Percentiles rank a stretch among this genome's conserved stretches.
phyloP scores from a whole-genome alignment of 139 green algal genomes.

The Haematococcus sp. region DNA sequence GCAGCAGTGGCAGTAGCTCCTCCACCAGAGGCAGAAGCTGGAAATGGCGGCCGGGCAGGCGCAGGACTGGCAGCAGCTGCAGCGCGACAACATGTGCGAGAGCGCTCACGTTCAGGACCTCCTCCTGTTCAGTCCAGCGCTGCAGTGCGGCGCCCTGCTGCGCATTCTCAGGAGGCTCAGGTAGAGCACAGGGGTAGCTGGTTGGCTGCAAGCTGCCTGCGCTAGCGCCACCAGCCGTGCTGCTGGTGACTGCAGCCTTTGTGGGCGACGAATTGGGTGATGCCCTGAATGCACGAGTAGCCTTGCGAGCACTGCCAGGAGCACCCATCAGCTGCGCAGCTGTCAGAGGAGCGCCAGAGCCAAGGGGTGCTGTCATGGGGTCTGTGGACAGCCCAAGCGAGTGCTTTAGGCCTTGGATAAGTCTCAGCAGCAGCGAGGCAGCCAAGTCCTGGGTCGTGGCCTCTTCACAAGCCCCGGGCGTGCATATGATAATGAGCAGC shows the following conservation, averaged over 20 bases:
- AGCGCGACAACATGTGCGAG: constrained; percentile 18
- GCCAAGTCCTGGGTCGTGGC: not conserved
- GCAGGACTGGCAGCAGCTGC: constrained; percentile 29
- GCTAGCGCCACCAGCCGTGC: constrained; percentile 19
- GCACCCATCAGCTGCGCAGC: not conserved
- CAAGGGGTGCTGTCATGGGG: not conserved
- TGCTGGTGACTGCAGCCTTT: not conserved
- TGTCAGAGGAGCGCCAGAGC: not conserved
- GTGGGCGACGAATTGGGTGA: too few species aligned
- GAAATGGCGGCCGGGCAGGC: constrained; percentile 27
- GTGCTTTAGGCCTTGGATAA: constrained; percentile 26
- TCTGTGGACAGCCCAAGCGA: constrained; percentile 27
- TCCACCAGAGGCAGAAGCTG: constrained; percentile 41
- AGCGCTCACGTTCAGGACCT: constrained; percentile 22
- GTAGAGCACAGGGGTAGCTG: not conserved
- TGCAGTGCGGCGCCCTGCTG: not conserved
- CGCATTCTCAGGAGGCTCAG: not conserved
- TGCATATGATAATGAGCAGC: constrained; percentile 19
- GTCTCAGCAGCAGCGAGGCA: constrained; percentile 30
- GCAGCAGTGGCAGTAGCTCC: constrained; percentile 38
- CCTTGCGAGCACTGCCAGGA: too few species aligned
- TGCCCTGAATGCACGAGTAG: too few species aligned
- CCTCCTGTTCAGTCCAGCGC: not conserved
- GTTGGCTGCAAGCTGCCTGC: not conserved
- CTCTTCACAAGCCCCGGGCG: not conserved